Percentiles rank a stretch among this genome's conserved stretches.
phyloP scores from a whole-genome alignment of 371 early-diverging fungal genomes.

The Dinochytrium kinnereticum region DNA sequence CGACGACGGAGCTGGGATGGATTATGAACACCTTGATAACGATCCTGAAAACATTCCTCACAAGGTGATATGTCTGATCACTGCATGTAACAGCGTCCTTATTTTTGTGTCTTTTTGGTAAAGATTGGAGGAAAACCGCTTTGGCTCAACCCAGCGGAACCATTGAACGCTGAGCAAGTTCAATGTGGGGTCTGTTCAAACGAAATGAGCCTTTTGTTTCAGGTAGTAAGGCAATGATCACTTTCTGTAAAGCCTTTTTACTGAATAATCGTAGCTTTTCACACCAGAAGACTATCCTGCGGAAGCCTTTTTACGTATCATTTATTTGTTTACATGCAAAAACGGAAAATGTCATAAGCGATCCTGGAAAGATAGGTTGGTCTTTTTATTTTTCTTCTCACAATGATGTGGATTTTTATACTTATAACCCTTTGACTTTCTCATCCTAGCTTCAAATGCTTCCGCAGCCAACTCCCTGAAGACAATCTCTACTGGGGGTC shows the following conservation, averaged over 20 bases:
- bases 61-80: constrained; percentile 29
- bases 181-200: constrained; percentile 80
- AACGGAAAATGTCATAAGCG: constrained; percentile 78
- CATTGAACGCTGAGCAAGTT: constrained; percentile 65
- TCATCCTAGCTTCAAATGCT: constrained; percentile 80
- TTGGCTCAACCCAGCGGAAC: constrained; percentile 83
- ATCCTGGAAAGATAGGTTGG: constrained; percentile 66
- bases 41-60: constrained; percentile 31
- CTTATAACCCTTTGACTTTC: background rate
- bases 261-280: constrained; percentile 61
- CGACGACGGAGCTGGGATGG: background rate
- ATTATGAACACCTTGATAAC: background rate
- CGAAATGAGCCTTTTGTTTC: constrained; percentile 82
- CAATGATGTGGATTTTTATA: background rate
- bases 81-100: too few relatives aligned
- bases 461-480: constrained; percentile 84
- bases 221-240: constrained; percentile 59
- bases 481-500: constrained; percentile 69
- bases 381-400: background rate
- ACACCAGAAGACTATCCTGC: constrained; percentile 89
- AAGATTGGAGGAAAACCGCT: constrained; percentile 42
- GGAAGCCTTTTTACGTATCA: constrained; percentile 87
- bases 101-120: background rate
- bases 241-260: background rate
- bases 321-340: constrained; percentile 91